phyloP scores from a whole-genome alignment of 2,329 filamentous ascomycete genomes.

The Sporothrix globosa region DNA sequence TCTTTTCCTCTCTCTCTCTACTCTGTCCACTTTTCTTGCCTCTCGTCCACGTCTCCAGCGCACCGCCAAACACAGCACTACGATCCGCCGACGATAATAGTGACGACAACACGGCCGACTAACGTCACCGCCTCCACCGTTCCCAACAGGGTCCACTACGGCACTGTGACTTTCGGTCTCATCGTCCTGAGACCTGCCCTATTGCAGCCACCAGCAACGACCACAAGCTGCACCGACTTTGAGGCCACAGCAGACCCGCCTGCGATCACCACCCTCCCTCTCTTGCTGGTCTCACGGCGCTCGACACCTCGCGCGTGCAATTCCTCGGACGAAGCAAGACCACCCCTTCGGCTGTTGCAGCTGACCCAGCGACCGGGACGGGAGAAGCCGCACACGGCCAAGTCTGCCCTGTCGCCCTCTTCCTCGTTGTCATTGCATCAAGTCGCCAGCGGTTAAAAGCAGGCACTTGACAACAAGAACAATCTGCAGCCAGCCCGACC shows the following conservation, averaged over 20 bases:
- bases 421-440: constrained; percentile 12
- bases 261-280: background rate
- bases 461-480: constrained; percentile 21
- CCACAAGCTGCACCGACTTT: background rate
- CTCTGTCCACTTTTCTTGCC: background rate
- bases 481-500: constrained; percentile 8
- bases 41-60: constrained; percentile 16
- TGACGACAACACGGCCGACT: background rate
- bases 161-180: background rate
- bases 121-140: constrained; percentile 21
- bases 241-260: constrained; percentile 5
- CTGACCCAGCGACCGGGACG: constrained; percentile 21
- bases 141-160: constrained; percentile 8
- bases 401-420: constrained; percentile 14
- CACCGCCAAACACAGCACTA: background rate
- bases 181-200: background rate
- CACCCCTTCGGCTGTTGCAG: constrained; percentile 10
- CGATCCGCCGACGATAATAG: background rate
- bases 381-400: constrained; percentile 22
- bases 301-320: background rate
- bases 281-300: background rate
- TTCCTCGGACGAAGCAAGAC: background rate
- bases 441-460: constrained; percentile 23
- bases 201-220: background rate
- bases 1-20: constrained; percentile 3